phyloP scores from a whole-genome alignment of 768 basidiomycete genomes.

The Pisolithus marmoratus region DNA sequence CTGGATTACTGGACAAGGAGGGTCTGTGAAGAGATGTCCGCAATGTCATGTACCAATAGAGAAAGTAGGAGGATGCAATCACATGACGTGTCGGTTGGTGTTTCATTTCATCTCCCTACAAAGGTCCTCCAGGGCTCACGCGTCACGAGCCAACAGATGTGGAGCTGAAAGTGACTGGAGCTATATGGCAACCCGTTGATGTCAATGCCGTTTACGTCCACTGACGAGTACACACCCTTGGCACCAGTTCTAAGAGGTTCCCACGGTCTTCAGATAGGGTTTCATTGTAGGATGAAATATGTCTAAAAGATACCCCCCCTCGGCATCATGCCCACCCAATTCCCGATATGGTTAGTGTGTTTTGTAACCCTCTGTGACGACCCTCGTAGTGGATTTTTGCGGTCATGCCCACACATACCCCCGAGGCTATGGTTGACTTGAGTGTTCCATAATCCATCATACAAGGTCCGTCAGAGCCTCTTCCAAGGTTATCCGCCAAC shows the following conservation, averaged over 20 bases:
- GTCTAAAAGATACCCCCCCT: not conserved
- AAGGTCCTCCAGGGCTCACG: not conserved
- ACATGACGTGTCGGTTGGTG: constrained; percentile 55
- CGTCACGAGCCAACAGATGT: not conserved
- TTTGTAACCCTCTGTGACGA: too few species aligned
- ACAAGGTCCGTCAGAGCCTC: too few species aligned
- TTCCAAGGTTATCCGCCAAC: too few species aligned
- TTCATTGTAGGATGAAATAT: not conserved
- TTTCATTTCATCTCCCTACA: not conserved
- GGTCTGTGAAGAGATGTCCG: constrained; percentile 66
- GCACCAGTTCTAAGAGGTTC: not conserved
- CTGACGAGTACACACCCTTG: not conserved
- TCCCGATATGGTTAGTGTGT: not conserved
- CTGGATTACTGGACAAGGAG: constrained; percentile 53
- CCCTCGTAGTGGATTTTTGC: too few species aligned
- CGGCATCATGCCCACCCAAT: not conserved
- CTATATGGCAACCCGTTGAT: not conserved
- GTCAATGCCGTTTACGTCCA: not conserved
- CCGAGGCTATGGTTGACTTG: too few species aligned
- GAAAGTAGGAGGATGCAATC: constrained; percentile 69
- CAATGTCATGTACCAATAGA: constrained; percentile 65
- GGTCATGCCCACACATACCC: too few species aligned
- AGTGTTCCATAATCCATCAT: too few species aligned
- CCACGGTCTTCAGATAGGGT: not conserved
- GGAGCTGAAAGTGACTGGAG: not conserved